Evolutionary conservation across 192 early-diverging fungal species (phyloP).

Genomic region (Coemansia sp.): DNA sequence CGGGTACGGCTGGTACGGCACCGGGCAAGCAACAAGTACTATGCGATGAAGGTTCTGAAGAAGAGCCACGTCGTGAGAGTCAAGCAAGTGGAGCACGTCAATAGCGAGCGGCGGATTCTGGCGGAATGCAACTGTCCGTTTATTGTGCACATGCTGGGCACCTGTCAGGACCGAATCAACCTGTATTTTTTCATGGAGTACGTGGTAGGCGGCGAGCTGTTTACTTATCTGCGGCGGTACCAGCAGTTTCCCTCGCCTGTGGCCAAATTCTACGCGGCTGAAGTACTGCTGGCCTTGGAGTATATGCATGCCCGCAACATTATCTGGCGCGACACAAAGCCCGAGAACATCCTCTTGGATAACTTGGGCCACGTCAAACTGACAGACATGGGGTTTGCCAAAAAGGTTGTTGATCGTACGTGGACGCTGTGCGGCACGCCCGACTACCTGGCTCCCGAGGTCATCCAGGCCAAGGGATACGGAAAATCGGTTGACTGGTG

Average conservation of each 20-base stretch:
- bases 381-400: constrained; percentile 93
- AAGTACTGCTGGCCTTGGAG: constrained; percentile 87
- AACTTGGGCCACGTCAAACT: constrained; percentile 92
- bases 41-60: constrained; percentile 95
- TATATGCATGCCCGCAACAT: constrained; percentile 90
- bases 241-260: constrained; percentile 83
- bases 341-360: constrained; percentile 93
- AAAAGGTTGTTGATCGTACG: constrained; percentile 93
- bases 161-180: constrained; percentile 89
- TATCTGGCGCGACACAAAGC: constrained; percentile 90
- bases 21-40: constrained; percentile 75
- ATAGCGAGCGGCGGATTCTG: constrained; percentile 94
- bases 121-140: constrained; percentile 86
- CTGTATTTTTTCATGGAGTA: constrained; percentile 96
- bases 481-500: constrained; percentile 97
- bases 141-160: constrained; percentile 88
- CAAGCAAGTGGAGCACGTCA: constrained; percentile 97
- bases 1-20: constrained; percentile 90
- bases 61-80: constrained; percentile 92
- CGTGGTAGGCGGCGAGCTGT: constrained; percentile 94
- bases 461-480: constrained; percentile 82
- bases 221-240: constrained; percentile 90
- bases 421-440: constrained; percentile 97
- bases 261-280: constrained; percentile 90
- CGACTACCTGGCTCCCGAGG: constrained; percentile 95